Evolutionary conservation across 768 basidiomycete species (phyloP).

Genomic region (Suillus variegatus): DNA sequence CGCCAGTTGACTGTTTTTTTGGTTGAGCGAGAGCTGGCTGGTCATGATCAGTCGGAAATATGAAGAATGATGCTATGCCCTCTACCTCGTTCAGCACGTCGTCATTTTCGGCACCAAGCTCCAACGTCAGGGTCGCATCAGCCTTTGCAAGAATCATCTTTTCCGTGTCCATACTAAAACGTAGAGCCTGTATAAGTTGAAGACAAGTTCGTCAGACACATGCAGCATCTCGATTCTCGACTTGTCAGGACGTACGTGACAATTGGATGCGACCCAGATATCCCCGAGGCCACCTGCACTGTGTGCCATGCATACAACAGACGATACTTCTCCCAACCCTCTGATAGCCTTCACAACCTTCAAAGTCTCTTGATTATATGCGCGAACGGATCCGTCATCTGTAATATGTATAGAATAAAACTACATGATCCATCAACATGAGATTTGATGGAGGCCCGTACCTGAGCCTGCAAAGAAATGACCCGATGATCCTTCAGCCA

Average conservation of each 20-base stretch:
- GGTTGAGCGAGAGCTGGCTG: constrained; percentile 62
- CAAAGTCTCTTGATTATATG: constrained; percentile 60
- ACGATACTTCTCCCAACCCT: constrained; percentile 64
- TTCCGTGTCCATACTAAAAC: constrained; percentile 44
- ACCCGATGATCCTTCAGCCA: constrained; percentile 49
- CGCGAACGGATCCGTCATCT: constrained; percentile 69
- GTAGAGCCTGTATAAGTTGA: constrained; percentile 25
- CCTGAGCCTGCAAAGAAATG: constrained; percentile 59
- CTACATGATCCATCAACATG: not conserved
- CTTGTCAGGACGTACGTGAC: constrained; percentile 42
- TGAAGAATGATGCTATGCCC: constrained; percentile 5
- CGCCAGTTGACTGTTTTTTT: constrained; percentile 50
- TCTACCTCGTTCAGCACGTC: constrained; percentile 69
- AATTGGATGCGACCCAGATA: constrained; percentile 70
- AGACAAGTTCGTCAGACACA: not conserved
- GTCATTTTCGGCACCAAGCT: constrained; percentile 50
- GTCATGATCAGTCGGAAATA: constrained; percentile 30
- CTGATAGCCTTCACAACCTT: constrained; percentile 66
- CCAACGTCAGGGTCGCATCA: constrained; percentile 50
- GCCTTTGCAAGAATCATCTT: constrained; percentile 55
- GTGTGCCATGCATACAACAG: constrained; percentile 45
- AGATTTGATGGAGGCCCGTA: constrained; percentile 26
- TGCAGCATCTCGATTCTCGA: not conserved
- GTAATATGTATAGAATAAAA: constrained; percentile 7
- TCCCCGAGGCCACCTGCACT: constrained; percentile 43